phyloP scores from a whole-genome alignment of 2,329 filamentous ascomycete genomes.

The Boeremia exigua region DNA sequence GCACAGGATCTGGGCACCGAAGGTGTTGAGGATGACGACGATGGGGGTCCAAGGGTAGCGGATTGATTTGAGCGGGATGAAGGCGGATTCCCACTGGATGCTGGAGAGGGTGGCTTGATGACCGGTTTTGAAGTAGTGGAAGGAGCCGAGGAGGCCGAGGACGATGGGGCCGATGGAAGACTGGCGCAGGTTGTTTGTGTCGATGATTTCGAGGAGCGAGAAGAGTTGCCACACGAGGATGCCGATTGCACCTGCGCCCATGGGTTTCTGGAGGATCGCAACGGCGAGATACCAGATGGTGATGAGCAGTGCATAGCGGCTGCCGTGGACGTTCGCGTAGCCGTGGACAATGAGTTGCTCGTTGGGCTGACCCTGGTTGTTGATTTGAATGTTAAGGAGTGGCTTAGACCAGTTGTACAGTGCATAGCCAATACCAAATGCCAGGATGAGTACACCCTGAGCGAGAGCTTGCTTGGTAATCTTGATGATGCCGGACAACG shows the following conservation, averaged over 20 bases:
- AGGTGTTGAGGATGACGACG: slow-evolving; percentile 83
- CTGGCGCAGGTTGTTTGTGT: slow-evolving; percentile 66
- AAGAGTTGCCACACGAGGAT: slow-evolving; percentile 89
- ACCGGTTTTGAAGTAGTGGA: slow-evolving; percentile 97
- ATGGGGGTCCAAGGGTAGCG: slow-evolving; percentile 90
- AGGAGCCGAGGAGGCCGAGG: slow-evolving; percentile 86
- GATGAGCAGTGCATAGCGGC: slow-evolving; percentile 84
- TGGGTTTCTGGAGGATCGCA: slow-evolving; percentile 87
- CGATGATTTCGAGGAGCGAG: slow-evolving; percentile 70
- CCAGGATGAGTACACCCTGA: slow-evolving; percentile 78
- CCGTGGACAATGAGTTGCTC: slow-evolving; percentile 77
- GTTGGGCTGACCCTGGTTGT: slow-evolving; percentile 34
- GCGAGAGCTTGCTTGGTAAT: slow-evolving; percentile 77
- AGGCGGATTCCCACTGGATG: slow-evolving; percentile 96
- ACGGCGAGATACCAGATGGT: slow-evolving; percentile 79
- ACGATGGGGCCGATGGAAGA: slow-evolving; percentile 82
- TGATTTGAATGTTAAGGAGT: slow-evolving; percentile 72
- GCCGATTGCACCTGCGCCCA: slow-evolving; percentile 85
- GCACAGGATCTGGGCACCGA: slow-evolving; percentile 85
- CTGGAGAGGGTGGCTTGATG: slow-evolving; percentile 87
- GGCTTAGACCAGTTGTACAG: slow-evolving; percentile 88
- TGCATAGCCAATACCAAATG: slow-evolving; percentile 81
- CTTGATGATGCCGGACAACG: slow-evolving; percentile 65
- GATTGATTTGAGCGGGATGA: slow-evolving; percentile 83
- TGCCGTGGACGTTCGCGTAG: slow-evolving; percentile 91